Evolutionary conservation across 345 rosid genomes (phyloP).

Genomic region (Eucalyptus virginea): DNA sequence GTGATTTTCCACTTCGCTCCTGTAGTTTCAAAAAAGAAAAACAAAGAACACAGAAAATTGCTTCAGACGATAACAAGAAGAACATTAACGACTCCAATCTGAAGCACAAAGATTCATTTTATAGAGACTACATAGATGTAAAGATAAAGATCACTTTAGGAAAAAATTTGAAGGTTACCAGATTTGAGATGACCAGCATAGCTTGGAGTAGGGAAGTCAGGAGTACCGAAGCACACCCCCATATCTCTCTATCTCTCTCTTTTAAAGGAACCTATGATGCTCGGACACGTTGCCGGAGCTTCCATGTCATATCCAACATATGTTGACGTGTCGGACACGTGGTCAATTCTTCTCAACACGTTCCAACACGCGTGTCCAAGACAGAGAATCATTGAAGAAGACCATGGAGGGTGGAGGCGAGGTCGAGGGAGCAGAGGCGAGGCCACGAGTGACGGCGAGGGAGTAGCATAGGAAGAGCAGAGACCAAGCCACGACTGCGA

Average conservation of each 20-base stretch:
- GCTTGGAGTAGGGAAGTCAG: background rate
- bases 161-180: background rate
- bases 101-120: background rate
- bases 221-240: conserved; percentile 1
- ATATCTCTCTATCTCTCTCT: background rate
- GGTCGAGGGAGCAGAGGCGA: too few relatives aligned
- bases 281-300: too few relatives aligned
- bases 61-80: background rate
- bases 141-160: background rate
- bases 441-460: too few relatives aligned
- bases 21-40: background rate
- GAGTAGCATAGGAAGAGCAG: too few relatives aligned
- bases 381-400: too few relatives aligned
- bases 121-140: background rate
- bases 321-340: too few relatives aligned
- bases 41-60: background rate
- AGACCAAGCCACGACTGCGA: fast-evolving
- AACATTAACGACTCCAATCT: background rate
- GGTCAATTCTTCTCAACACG: too few relatives aligned
- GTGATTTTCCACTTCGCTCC: background rate
- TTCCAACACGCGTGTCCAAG: too few relatives aligned
- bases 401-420: too few relatives aligned
- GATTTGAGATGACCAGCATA: background rate
- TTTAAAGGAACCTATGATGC: too few relatives aligned
- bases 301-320: too few relatives aligned